Percentiles rank a stretch among this genome's conserved stretches.
phyloP scores from a whole-genome alignment of 2,329 filamentous ascomycete genomes.

The Colletotrichum spinosum region DNA sequence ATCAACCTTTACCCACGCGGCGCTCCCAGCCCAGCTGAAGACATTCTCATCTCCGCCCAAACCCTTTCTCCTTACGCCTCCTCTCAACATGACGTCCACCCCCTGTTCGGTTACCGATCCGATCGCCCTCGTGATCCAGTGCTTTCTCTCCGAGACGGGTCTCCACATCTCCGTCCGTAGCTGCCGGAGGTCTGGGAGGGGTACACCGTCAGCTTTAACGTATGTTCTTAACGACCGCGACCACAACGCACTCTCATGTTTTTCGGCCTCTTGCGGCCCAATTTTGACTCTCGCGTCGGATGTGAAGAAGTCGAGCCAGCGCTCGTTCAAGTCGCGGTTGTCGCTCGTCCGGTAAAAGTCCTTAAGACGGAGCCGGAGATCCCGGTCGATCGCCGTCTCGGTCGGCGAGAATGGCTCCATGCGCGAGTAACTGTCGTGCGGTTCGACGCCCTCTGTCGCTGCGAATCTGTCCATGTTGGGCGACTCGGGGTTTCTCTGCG shows the following conservation, averaged over 20 bases:
- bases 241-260: constrained; percentile 23
- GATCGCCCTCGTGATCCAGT: constrained; percentile 35
- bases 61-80: constrained; percentile 28
- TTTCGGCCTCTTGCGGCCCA: constrained; percentile 21
- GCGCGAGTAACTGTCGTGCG: constrained; percentile 33
- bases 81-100: constrained; percentile 36
- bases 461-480: constrained; percentile 18
- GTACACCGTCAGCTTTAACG: constrained; percentile 16
- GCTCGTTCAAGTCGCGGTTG: constrained; percentile 23
- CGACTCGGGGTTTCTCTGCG: neutral
- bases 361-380: constrained; percentile 36
- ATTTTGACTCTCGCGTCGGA: constrained; percentile 29
- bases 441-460: constrained; percentile 30
- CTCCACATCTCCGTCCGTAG: constrained; percentile 34
- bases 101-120: constrained; percentile 23
- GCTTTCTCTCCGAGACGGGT: constrained; percentile 31
- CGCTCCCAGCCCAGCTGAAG: constrained; percentile 37
- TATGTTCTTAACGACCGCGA: neutral
- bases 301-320: constrained; percentile 34
- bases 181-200: constrained; percentile 22
- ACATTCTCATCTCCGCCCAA: constrained; percentile 21
- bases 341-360: constrained; percentile 38
- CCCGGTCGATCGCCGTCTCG: constrained; percentile 34
- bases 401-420: constrained; percentile 31
- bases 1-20: constrained; percentile 32